Percentiles rank a stretch among this genome's conserved stretches.
phyloP scores from a whole-genome alignment of 768 basidiomycete species.

The Boletellus ananiceps region DNA sequence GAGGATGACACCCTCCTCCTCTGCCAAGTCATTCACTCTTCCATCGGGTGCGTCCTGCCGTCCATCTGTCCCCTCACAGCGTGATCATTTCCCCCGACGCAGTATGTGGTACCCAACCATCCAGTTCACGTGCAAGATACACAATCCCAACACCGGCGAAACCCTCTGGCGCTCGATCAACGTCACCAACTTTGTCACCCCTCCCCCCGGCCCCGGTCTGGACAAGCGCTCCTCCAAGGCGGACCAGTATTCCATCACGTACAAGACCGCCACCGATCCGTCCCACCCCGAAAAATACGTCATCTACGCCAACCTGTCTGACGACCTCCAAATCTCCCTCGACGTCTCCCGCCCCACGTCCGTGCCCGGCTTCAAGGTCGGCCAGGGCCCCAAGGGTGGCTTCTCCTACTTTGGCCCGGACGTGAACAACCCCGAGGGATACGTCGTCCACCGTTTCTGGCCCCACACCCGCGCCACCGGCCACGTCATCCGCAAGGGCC shows the following conservation, averaged over 20 bases:
- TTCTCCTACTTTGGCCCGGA: constrained; percentile 83
- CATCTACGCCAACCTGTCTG: constrained; percentile 72
- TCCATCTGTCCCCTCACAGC: constrained; percentile 4
- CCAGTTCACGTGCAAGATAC: constrained; percentile 89
- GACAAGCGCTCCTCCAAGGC: constrained; percentile 86
- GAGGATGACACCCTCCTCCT: constrained; percentile 76
- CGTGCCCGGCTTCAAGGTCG: constrained; percentile 88
- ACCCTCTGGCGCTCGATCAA: constrained; percentile 84
- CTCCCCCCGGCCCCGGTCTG: constrained; percentile 66
- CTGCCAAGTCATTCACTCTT: constrained; percentile 85
- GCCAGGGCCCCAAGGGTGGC: constrained; percentile 83
- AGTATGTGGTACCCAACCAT: constrained; percentile 93
- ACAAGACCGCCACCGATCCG: constrained; percentile 49
- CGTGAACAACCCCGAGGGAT: constrained; percentile 66
- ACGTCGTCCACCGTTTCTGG: constrained; percentile 91
- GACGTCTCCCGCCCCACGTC: constrained; percentile 62
- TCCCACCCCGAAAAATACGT: constrained; percentile 74
- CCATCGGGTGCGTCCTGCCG: constrained; percentile 66
- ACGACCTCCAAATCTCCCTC: constrained; percentile 77
- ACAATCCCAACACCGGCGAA: constrained; percentile 71
- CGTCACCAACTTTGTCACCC: constrained; percentile 71
- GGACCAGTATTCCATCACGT: constrained; percentile 76
- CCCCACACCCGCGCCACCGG: constrained; percentile 64
- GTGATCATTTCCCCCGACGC: constrained; percentile 13
- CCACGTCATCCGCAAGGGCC: constrained; percentile 60